phyloP scores from a whole-genome alignment of 768 basidiomycete genomes.

The Pisolithus tinctorius region DNA sequence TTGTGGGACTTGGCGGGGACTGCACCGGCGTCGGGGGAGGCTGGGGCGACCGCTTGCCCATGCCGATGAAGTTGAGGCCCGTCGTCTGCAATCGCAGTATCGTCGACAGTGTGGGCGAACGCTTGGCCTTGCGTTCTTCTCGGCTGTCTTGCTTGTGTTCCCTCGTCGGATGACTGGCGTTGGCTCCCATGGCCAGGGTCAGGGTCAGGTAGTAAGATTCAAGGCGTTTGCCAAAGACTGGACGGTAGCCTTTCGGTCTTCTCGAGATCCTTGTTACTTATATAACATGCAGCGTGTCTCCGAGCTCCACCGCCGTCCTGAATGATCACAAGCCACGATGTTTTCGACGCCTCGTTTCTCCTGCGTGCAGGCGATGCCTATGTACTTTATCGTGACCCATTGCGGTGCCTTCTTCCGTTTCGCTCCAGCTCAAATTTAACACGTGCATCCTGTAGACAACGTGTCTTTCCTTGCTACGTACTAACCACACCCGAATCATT shows the following conservation, averaged over 20 bases:
- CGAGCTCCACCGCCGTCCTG: conserved; percentile 1
- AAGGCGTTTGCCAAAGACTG: not conserved
- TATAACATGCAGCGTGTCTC: conserved; percentile 11
- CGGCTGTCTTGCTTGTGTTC: conserved; percentile 16
- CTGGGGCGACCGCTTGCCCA: conserved; percentile 26
- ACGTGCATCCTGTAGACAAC: conserved; percentile 10
- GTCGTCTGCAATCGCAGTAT: conserved; percentile 21
- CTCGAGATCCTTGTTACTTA: conserved; percentile 1
- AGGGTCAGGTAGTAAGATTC: not conserved
- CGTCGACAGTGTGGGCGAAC: conserved; percentile 17
- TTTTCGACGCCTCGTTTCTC: conserved; percentile 19
- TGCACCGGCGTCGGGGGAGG: conserved; percentile 22
- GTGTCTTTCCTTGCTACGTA: conserved; percentile 1
- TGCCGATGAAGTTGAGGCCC: conserved; percentile 21
- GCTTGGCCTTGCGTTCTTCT: conserved; percentile 19
- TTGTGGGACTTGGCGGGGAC: conserved; percentile 1
- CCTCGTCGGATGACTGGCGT: conserved; percentile 18
- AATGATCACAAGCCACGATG: conserved; percentile 6
- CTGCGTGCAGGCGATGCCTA: conserved; percentile 21
- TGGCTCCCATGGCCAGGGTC: conserved; percentile 18
- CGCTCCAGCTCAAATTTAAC: conserved; percentile 7
- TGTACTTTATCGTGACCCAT: conserved; percentile 4
- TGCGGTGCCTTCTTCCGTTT: conserved; percentile 14
- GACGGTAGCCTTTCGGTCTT: not conserved
- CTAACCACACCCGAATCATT: not conserved